Conservation (phyloP, 148 eudicot species). For the Beta vulgaris region DNA sequence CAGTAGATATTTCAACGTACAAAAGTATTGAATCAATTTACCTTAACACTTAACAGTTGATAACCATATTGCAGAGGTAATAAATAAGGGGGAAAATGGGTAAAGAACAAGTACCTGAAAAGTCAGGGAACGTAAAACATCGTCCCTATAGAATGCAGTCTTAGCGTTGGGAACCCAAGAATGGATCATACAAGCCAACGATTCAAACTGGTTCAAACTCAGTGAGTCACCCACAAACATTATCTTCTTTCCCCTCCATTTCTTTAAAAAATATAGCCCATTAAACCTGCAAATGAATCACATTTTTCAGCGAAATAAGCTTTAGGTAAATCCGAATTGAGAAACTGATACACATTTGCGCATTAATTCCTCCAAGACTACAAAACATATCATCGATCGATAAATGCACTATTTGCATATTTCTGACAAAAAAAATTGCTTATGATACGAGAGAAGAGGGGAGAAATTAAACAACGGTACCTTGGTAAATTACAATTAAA, state of each 20-base stretch:
- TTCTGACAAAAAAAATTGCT: too few relatives aligned
- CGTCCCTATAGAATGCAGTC: constrained; percentile 34
- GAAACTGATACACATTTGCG: too few relatives aligned
- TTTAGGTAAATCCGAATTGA: too few relatives aligned
- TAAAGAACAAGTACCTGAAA: constrained; percentile 44
- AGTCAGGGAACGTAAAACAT: constrained; percentile 42
- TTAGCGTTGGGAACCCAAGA: constrained; percentile 67
- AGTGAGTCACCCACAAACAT: constrained; percentile 92
- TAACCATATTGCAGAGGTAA: neutral
- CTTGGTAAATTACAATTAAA: constrained; percentile 61
- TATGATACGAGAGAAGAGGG: neutral
- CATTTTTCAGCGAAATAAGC: neutral
- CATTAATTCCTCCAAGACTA: too few relatives aligned
- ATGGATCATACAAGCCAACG: constrained; percentile 70
- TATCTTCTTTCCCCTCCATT: constrained; percentile 76
- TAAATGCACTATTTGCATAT: neutral
- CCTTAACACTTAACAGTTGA: neutral
- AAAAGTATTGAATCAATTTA: neutral
- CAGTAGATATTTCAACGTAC: neutral
- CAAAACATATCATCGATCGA: neutral
- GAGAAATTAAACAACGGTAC: too few relatives aligned
- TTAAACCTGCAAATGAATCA: constrained; percentile 49
- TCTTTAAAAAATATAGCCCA: constrained; percentile 63
- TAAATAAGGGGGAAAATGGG: neutral
- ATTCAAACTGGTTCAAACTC: constrained; percentile 76